Base-by-base conservation (phyloP, 345 rosid genomes). In the Sisymbrium altissimum region DNA sequence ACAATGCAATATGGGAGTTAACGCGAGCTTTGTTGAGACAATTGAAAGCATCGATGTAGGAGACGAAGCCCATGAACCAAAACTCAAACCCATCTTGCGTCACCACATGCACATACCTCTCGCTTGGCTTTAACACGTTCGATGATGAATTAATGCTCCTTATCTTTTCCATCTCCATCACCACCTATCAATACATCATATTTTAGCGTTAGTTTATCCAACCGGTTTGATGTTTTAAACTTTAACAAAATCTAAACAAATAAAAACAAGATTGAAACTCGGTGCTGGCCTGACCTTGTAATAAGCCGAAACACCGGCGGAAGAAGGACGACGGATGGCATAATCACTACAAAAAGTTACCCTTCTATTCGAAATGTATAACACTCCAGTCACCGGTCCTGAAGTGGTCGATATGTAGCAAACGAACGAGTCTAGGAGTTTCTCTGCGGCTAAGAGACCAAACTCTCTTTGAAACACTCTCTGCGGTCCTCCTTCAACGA, bases 41-140 rank as follows among this genome's bases (percentile, higher is more conserved):
- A 64, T 77, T 86, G 61, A 86, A 84, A 25, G 97, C 98, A 80
- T 91, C 88, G 57, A 78, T 83, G 40, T 81, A 89, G 13, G 96
- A 91, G 67, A 93, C 80, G 33, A 93, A 88, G 18, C 97, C 98
- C 89, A 91, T 80, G 50, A 91, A 86, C 94, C 94, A 88, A 76
- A 88, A 93, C 49, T 91, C 97, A 68, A 84, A 82, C n/a, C 84
- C 88, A 67, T 91, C 96, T 33, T 65, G 70, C 0, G 88, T 85
- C 65, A 83, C 78, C 11, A 86, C 44, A 32, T 84, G 91, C 41
- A 89, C 85, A 81, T 85, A 91, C 52, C 76, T 91, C 19, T 85
- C 89, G 1, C 82, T 79, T 30, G 89, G 86, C 68, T 86, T 86
- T 76, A 66, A 70, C 76, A 81, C 72, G 78, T 79, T 93, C 30